Evolutionary conservation across 73 alveolate species (phyloP), one percentile per base, ranked within the genome.

Genomic region (Breviolum minutum): DNA sequence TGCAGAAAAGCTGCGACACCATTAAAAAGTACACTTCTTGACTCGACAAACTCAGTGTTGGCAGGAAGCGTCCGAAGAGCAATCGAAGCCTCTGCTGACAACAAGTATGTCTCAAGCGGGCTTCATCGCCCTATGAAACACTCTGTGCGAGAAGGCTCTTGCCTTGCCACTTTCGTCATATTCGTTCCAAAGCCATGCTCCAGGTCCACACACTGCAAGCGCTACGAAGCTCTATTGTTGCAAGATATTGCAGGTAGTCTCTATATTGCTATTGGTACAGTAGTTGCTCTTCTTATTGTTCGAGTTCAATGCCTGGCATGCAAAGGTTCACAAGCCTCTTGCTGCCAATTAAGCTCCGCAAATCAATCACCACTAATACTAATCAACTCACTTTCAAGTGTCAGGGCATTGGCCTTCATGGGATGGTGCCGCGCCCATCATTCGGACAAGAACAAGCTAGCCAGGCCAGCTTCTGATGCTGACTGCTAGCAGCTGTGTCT

Each of bases 51-150:
- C 54, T 40, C 3, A 40, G 54, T 40, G 54, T 40, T 40, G 54
- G 54, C 54, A 40, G 54, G 54, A 40, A 3, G n/a, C n/a, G 54
- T 40, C 54, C 54, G 54, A 40, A 40, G 54, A 40, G 54, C 54
- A 40, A 40, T 40, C 54, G 54, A 40, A 40, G 54, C 54, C 54
- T 40, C 54, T 40, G 54, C 54, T 40, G 5, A 40, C 54, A 2
- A 3, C 54, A 40, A 40, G 54, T 40, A 40, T 40, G 54, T 40
- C 54, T 40, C 54, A 40, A 40, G 54, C 54, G 54, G 54, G 54
- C 54, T 40, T 40, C 54, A 40, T 76, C 70, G 89, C 89, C 89
- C 69, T 11, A n/a, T 77, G 89, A 80, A 80, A 80, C 89, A 80
- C 89, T 80, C 40, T 80, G 89, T 30, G 89, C 22, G 89, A 13